Base-by-base conservation (phyloP, 2,329 filamentous ascomycete genomes). In the Penicillium decumbens region DNA sequence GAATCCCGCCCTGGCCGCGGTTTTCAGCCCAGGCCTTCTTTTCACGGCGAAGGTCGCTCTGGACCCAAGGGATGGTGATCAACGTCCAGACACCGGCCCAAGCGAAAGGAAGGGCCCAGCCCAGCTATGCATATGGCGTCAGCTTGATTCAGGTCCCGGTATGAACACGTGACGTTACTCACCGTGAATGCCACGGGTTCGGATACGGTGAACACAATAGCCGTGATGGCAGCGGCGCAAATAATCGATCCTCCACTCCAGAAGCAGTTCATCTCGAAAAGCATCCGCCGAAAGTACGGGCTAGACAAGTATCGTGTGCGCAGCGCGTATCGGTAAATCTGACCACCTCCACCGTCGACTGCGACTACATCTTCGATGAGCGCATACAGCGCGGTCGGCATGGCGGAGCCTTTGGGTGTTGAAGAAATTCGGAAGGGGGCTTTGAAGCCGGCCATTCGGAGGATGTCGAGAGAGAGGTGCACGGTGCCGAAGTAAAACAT, bases 351-450 rank as follows among this genome's bases (percentile, higher is more conserved):
- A 18, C 81, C 83, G 60, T 87, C 84, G 35, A 87, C 84, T 4
- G 81, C 82, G 12, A 85, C 77, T 23, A 85, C 76, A 58, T 87
- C 84, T 66, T 87, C 84, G 24, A 86, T 79, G 27, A 87, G 75
- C 43, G 83, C 84, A 57, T 84, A 83, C 1, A 80, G 75, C 2
- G 80, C 77, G 0, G 84, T 84, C 3, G 79, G 75, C 49, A 85
- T 79, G 4, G 66, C 70, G 13, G 75, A 75, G 15, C 82, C 82
- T 60, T 82, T 83, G 0, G 75, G 75, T 0, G 81, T 80, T 1
- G 83, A 85, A 45, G 81, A 84, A 53, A 86, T 81, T 40, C 81
- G 78, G 60, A 82, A 84, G 0, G 81, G 82, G 0, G 82, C 78
- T 59, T 70, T 72, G 53, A 62, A 67, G n/a, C 72, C 70, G 47